Percentiles rank a stretch among this genome's conserved stretches.
Conservation (phyloP, 2,329 filamentous ascomycete species). For the Phyllosticta paracitricarpa region DNA sequence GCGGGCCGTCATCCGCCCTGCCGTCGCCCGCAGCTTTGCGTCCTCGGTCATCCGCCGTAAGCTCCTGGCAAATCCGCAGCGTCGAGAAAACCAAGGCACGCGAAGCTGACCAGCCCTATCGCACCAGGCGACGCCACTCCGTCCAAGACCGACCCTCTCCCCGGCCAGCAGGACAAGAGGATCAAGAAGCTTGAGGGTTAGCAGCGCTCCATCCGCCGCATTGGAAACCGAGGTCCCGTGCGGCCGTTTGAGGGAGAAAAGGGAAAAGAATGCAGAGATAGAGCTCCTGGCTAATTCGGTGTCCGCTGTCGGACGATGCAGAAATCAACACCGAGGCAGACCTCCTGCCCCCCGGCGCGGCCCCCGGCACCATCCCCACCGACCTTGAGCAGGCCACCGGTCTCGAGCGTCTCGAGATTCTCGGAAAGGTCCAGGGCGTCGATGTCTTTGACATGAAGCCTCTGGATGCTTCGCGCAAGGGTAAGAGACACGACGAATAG, state of each 20-base stretch:
- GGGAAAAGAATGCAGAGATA: conserved; percentile 7
- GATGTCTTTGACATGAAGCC: conserved; percentile 98
- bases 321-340: conserved; percentile 78
- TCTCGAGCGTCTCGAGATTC: conserved; percentile 95
- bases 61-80: conserved; percentile 13
- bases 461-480: conserved; percentile 79
- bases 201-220: conserved; percentile 14
- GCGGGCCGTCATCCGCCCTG: conserved; percentile 32
- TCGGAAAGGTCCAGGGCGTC: conserved; percentile 98
- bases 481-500: conserved; percentile 38
- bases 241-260: conserved; percentile 11
- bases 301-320: conserved; percentile 31
- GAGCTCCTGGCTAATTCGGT: conserved; percentile 18
- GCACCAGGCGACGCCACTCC: conserved; percentile 19
- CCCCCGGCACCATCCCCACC: conserved; percentile 75
- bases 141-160: conserved; percentile 24
- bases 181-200: conserved; percentile 39
- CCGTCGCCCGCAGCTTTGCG: conserved; percentile 37
- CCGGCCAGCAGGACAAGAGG: conserved; percentile 27
- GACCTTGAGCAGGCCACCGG: conserved; percentile 94
- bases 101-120: conserved; percentile 19
- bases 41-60: conserved; percentile 38
- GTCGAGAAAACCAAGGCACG: conserved; percentile 17
- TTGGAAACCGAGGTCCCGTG: neutral
- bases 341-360: conserved; percentile 73